Evolutionary conservation across 768 basidiomycete species (phyloP).

Genomic region (Leccinum boreale): DNA sequence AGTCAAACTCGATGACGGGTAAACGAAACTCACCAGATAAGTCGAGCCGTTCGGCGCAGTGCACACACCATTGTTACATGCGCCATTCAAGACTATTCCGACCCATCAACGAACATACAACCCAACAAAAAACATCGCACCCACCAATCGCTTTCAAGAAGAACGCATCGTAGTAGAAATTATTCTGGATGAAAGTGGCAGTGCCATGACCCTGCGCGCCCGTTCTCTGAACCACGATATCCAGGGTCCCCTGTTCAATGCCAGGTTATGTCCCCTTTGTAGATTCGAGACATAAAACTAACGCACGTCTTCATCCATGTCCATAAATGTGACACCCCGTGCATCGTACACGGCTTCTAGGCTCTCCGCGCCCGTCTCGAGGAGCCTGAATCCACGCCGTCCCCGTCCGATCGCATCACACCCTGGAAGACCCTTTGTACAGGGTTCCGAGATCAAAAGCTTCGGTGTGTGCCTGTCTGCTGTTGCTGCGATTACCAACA

Average conservation of each 20-base stretch:
- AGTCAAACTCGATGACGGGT: neutral
- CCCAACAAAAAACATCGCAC: slow-evolving; percentile 18
- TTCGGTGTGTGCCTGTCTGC: slow-evolving; percentile 50
- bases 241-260: slow-evolving; percentile 71
- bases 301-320: slow-evolving; percentile 94
- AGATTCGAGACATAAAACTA: neutral
- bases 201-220: slow-evolving; percentile 63
- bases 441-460: slow-evolving; percentile 63
- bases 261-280: no score
- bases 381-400: slow-evolving; percentile 61
- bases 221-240: slow-evolving; percentile 86
- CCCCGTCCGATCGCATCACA: slow-evolving; percentile 50
- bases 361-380: slow-evolving; percentile 54
- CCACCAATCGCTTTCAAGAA: slow-evolving; percentile 94
- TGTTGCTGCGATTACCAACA: slow-evolving; percentile 57
- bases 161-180: slow-evolving; percentile 98
- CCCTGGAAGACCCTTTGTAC: slow-evolving; percentile 51
- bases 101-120: slow-evolving; percentile 1
- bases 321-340: slow-evolving; percentile 73
- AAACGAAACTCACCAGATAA: slow-evolving; percentile 64
- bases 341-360: slow-evolving; percentile 76
- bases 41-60: slow-evolving; percentile 54
- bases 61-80: slow-evolving; percentile 83
- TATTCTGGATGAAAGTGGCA: slow-evolving; percentile 87
- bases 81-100: slow-evolving; percentile 75